phyloP scores from a whole-genome alignment of 2,329 filamentous ascomycete genomes.

The Tolypocladium amazonense region DNA sequence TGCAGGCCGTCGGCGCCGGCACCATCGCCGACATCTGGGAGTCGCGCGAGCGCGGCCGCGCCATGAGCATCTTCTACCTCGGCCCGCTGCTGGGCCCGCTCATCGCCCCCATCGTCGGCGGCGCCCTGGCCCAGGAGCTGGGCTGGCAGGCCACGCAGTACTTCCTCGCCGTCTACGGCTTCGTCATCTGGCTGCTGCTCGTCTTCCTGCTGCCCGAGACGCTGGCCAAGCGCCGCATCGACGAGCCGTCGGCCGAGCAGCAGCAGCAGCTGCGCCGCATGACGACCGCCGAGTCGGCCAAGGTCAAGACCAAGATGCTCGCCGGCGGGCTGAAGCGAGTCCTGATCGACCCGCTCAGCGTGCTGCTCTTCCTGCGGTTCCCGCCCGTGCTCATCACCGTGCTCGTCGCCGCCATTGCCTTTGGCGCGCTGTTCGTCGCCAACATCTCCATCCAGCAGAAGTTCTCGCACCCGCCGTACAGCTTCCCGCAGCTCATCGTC shows the following conservation, averaged over 20 bases:
- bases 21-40: slow-evolving; percentile 80
- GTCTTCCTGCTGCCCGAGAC: slow-evolving; percentile 57
- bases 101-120: slow-evolving; percentile 67
- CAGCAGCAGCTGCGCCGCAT: slow-evolving; percentile 28
- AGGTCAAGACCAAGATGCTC: slow-evolving; percentile 42
- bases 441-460: slow-evolving; percentile 68
- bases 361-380: slow-evolving; percentile 62
- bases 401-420: slow-evolving; percentile 63
- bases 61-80: slow-evolving; percentile 78
- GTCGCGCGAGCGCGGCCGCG: slow-evolving; percentile 56
- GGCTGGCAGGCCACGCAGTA: slow-evolving; percentile 72
- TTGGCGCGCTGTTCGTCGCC: slow-evolving; percentile 63
- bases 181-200: slow-evolving; percentile 41
- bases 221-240: slow-evolving; percentile 27
- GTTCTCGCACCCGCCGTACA: slow-evolving; percentile 58
- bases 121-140: slow-evolving; percentile 55
- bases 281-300: slow-evolving; percentile 52
- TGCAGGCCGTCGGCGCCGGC: slow-evolving; percentile 74
- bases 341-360: slow-evolving; percentile 61
- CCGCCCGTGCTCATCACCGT: slow-evolving; percentile 65
- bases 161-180: slow-evolving; percentile 65
- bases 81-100: slow-evolving; percentile 68
- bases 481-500: slow-evolving; percentile 55
- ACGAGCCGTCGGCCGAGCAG: slow-evolving; percentile 2
- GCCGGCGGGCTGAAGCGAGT: slow-evolving; percentile 44